These are phyloP conservation scores for Plasmodium blacklocki DNA, from an alignment of 169 alveolate genomes.

Conservation along the genomic window DNA sequence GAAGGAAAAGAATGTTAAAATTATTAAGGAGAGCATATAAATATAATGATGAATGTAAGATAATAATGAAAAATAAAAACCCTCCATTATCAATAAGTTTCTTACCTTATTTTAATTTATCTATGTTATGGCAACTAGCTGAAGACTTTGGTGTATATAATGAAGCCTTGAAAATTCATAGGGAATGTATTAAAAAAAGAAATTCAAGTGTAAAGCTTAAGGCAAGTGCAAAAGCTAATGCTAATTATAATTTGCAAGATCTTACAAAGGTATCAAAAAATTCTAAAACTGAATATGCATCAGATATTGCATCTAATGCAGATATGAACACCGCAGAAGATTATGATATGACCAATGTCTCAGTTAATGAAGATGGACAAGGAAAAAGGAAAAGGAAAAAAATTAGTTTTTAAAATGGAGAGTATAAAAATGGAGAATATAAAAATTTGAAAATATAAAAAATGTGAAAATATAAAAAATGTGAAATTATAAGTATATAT, in stretches of 20 bases:
- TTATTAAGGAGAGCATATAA: constrained; percentile 84
- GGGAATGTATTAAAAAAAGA: constrained; percentile 67
- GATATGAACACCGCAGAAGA: constrained; percentile 53
- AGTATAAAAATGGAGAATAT: not conserved
- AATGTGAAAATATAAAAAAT: too few relatives aligned
- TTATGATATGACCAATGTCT: constrained; percentile 25
- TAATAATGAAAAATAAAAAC: constrained; percentile 81
- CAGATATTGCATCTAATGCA: constrained; percentile 30
- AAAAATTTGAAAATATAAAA: too few relatives aligned
- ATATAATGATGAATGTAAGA: constrained; percentile 82
- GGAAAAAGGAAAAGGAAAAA: constrained; percentile 69
- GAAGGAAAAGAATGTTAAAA: constrained; percentile 83
- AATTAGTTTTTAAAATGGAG: not conserved
- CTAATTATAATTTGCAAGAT: constrained; percentile 7
- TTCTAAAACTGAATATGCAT: constrained; percentile 10
- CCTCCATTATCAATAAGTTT: constrained; percentile 86
- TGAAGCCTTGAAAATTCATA: constrained; percentile 82
- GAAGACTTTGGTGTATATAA: constrained; percentile 86
- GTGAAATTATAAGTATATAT: too few relatives aligned
- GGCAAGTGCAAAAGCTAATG: constrained; percentile 6
- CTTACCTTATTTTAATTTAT: constrained; percentile 84
- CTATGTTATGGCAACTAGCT: constrained; percentile 87
- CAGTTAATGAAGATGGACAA: constrained; percentile 44
- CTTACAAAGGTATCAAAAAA: constrained; percentile 12
- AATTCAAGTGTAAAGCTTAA: constrained; percentile 46